A percentile compares a stretch with the other conserved stretches of the same genome.
Evolutionary conservation across 2,329 filamentous ascomycete species (phyloP).

Genomic region (Fonsecaea pedrosoi): DNA sequence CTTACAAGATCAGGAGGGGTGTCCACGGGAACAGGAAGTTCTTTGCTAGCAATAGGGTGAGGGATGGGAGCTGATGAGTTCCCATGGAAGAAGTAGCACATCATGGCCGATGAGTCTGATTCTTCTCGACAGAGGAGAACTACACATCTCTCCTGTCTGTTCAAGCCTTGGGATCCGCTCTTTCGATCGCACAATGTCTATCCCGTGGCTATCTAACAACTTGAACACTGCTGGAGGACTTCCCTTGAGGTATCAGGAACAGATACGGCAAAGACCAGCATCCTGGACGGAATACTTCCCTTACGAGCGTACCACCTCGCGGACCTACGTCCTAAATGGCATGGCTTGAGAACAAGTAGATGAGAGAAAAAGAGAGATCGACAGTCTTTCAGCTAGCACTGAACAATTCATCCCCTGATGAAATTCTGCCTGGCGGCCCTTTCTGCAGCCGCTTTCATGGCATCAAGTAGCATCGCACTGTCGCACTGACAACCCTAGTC

Average conservation of each 20-base stretch:
- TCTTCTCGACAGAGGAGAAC: too few relatives aligned
- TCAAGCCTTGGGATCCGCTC: too few relatives aligned
- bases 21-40: slow-evolving; percentile 12
- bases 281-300: background rate
- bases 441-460: background rate
- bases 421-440: background rate
- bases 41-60: background rate
- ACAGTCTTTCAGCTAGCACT: background rate
- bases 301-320: background rate
- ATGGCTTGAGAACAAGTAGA: background rate
- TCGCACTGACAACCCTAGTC: background rate
- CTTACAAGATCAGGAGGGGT: slow-evolving; percentile 12
- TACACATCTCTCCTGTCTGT: too few relatives aligned
- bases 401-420: background rate
- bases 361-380: background rate
- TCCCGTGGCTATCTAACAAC: too few relatives aligned
- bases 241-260: too few relatives aligned
- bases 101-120: too few relatives aligned
- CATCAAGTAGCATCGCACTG: background rate
- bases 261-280: too few relatives aligned
- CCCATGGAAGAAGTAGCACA: too few relatives aligned
- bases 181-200: too few relatives aligned
- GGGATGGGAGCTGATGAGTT: background rate
- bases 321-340: background rate
- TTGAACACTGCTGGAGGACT: too few relatives aligned